These are phyloP conservation scores for Podila clonocystis DNA, from an alignment of 192 early-diverging fungal genomes.

Conservation along the genomic window DNA sequence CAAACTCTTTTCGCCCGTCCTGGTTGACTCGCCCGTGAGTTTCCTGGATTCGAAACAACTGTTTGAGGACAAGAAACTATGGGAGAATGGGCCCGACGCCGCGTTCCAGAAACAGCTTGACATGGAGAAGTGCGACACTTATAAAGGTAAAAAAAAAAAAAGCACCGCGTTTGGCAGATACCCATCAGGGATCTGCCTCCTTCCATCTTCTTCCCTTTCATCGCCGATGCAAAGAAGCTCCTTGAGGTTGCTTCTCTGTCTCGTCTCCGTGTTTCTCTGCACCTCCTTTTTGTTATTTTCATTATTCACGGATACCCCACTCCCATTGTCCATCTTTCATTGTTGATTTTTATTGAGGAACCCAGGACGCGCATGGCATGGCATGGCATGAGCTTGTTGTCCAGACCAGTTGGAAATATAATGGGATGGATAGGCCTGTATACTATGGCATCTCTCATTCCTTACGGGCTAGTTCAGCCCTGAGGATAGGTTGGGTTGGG, in stretches of 20 bases:
- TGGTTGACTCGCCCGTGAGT: constrained; percentile 44
- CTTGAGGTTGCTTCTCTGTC: too few relatives aligned
- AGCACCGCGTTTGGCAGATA: too few relatives aligned
- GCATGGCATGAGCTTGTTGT: not conserved
- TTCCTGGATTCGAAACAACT: constrained; percentile 31
- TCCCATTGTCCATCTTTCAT: too few relatives aligned
- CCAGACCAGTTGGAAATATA: not conserved
- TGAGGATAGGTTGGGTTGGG: too few relatives aligned
- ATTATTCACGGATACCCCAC: too few relatives aligned
- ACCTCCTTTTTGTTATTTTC: too few relatives aligned
- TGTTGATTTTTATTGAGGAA: too few relatives aligned
- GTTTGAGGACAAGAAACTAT: constrained; percentile 34
- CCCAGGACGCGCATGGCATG: too few relatives aligned
- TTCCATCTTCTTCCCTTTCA: too few relatives aligned
- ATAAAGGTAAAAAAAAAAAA: constrained; percentile 20
- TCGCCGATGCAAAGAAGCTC: too few relatives aligned
- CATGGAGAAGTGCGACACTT: constrained; percentile 26
- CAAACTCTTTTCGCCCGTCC: constrained; percentile 36
- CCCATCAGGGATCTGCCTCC: too few relatives aligned
- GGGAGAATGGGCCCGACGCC: constrained; percentile 46
- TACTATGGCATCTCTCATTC: not conserved
- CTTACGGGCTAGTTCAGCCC: not conserved
- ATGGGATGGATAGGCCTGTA: not conserved
- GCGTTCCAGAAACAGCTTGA: constrained; percentile 49
- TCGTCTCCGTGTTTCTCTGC: too few relatives aligned